Evolutionary conservation across 495 filamentous ascomycete species (phyloP).

Genomic region (Lophium mytilinum): DNA sequence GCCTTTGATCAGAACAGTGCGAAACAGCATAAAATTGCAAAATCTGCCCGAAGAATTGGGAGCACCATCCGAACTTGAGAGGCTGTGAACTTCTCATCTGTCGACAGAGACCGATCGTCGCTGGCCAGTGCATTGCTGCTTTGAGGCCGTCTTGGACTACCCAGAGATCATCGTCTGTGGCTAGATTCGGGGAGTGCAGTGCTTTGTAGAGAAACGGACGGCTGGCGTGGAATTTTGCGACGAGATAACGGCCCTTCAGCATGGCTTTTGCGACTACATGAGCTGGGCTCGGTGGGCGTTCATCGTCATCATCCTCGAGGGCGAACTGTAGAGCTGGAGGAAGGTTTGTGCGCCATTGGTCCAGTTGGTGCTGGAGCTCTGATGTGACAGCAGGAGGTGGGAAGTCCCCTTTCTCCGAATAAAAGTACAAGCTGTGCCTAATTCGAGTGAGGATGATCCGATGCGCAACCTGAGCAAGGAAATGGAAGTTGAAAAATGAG

Average conservation of each 20-base stretch:
- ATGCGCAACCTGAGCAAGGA: conserved; percentile 22
- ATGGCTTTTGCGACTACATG: conserved; percentile 23
- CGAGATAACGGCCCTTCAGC: conserved; percentile 19
- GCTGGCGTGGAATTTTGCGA: conserved; percentile 23
- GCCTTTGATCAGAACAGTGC: conserved; percentile 5
- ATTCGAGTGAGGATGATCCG: conserved; percentile 20
- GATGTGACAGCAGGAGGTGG: conserved; percentile 10
- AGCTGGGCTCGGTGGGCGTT: conserved; percentile 14
- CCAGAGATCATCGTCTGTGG: conserved; percentile 8
- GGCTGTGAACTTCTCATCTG: conserved; percentile 18
- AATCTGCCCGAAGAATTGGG: conserved; percentile 20
- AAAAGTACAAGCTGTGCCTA: conserved; percentile 15
- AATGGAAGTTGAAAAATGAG: conserved; percentile 25
- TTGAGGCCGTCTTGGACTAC: conserved; percentile 6
- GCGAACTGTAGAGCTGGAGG: conserved; percentile 20
- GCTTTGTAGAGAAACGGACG: conserved; percentile 25
- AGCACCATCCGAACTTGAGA: conserved; percentile 24
- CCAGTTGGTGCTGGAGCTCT: conserved; percentile 24
- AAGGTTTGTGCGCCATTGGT: conserved; percentile 23
- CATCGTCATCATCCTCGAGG: conserved; percentile 6
- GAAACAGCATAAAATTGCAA: conserved; percentile 14
- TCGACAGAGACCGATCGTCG: conserved; percentile 14
- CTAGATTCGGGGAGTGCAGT: conserved; percentile 11
- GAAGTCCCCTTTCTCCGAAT: conserved; percentile 8
- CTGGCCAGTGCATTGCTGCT: conserved; percentile 18